phyloP scores from a whole-genome alignment of 2,329 filamentous ascomycete genomes.

The Paradendryphiella salina region DNA sequence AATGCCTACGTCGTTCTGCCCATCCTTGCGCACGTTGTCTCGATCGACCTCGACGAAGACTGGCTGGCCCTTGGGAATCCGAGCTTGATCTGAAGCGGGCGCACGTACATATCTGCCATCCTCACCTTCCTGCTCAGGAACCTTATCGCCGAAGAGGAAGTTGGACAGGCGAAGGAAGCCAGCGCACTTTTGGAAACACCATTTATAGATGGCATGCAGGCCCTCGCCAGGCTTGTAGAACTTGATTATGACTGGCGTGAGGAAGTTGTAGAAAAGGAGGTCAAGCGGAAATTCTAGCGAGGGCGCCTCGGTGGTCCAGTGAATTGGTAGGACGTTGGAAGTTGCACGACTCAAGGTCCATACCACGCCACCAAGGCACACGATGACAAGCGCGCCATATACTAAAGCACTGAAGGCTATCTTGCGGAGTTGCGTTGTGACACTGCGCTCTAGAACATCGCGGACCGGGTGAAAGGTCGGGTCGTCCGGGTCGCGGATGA shows the following conservation, averaged over 20 bases:
- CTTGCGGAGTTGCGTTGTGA: slow-evolving; percentile 90
- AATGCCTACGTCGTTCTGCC: slow-evolving; percentile 49
- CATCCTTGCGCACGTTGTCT: slow-evolving; percentile 66
- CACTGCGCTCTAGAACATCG: slow-evolving; percentile 90
- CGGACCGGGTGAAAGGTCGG: slow-evolving; percentile 97
- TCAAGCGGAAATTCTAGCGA: slow-evolving; percentile 94
- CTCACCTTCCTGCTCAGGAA: slow-evolving; percentile 77
- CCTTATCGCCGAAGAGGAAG: slow-evolving; percentile 88
- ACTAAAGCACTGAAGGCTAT: slow-evolving; percentile 95
- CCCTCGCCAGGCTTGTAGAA: slow-evolving; percentile 84
- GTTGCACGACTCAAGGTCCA: slow-evolving; percentile 78
- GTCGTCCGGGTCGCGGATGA: slow-evolving; percentile 96
- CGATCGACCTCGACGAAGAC: slow-evolving; percentile 81
- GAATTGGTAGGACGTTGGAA: slow-evolving; percentile 78
- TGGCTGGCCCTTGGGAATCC: slow-evolving; percentile 79
- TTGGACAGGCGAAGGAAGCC: slow-evolving; percentile 78
- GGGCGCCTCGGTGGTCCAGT: slow-evolving; percentile 90
- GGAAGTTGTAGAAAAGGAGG: slow-evolving; percentile 92
- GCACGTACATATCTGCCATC: slow-evolving; percentile 86
- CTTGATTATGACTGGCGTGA: slow-evolving; percentile 84
- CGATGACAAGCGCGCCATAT: slow-evolving; percentile 87
- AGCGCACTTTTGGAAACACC: slow-evolving; percentile 94
- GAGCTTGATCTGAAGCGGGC: slow-evolving; percentile 93
- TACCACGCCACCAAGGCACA: slow-evolving; percentile 93
- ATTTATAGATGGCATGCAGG: slow-evolving; percentile 82